Evolutionary conservation across 805 yeast species (phyloP), one percentile per base, ranked within the genome.

Genomic region (Nakazawaea populi): DNA sequence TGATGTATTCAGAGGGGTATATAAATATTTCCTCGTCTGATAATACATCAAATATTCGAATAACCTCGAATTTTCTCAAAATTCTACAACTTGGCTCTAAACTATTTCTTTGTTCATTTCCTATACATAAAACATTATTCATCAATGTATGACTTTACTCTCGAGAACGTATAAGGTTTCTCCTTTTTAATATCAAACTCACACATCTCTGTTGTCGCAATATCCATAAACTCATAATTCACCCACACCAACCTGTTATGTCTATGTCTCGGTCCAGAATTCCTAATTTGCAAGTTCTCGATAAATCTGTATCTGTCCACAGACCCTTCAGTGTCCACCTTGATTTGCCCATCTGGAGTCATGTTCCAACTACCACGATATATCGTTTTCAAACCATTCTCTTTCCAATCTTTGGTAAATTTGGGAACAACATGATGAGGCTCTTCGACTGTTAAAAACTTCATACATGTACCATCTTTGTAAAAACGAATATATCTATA

Each of bases 401-500:
- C 53, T 48, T 67, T 57, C 62, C 64, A 60, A 40, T 63, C 58
- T 32, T 61, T 60, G 7, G 62, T 61, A 47, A 87, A 73, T 48
- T 69, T 69, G 3, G 85, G 85, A 2, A 91, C 83, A 1, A 90
- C 83, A 42, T 69, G 64, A 2, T 66, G 63, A 0, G 98, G 98
- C 58, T 87, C 92, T 49, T 80, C 73, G 3, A 85, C 77, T 0
- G 95, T 79, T 30, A 89, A 74, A 31, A 87, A 74, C 60, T 86
- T 80, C 42, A 87, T 68, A 53, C 89, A 85, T 1, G 77, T 70
- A 0, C 98, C 97, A 60, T 87, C 86, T 0, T 84, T 83, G 62
- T 76, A 87, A 60, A 92, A 90, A 55, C 97, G 73, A 36, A 85
- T 67, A 64, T 90, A 94, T 55, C 99, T 71, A 63, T 89, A 92